phyloP scores from a whole-genome alignment of 2,329 filamentous ascomycete genomes.

The Leptographium galeiforme region DNA sequence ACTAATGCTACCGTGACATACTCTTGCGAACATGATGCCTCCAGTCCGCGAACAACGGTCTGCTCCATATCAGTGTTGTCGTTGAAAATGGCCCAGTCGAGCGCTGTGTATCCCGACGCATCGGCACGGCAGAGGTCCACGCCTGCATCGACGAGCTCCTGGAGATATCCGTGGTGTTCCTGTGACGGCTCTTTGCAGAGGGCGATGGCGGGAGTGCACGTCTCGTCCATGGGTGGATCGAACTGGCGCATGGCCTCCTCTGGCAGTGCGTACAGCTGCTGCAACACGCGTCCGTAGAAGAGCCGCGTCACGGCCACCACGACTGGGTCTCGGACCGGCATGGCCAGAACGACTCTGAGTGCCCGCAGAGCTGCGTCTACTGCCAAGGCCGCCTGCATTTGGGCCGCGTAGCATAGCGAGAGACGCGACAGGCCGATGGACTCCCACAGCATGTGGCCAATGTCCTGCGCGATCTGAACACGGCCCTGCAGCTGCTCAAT shows the following conservation, averaged over 20 bases:
- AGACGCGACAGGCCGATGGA: slow-evolving; percentile 19
- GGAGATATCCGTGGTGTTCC: slow-evolving; percentile 21
- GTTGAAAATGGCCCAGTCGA: slow-evolving; percentile 24
- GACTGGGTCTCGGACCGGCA: slow-evolving; percentile 13
- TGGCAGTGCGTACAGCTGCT: slow-evolving; percentile 9
- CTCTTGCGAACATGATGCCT: background rate
- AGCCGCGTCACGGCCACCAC: slow-evolving; percentile 18
- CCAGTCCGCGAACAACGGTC: slow-evolving; percentile 14
- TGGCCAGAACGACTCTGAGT: slow-evolving; percentile 4
- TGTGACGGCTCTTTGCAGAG: slow-evolving; percentile 24
- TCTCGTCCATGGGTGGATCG: slow-evolving; percentile 10
- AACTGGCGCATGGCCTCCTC: slow-evolving; percentile 18
- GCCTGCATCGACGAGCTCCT: slow-evolving; percentile 18
- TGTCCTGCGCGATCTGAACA: background rate
- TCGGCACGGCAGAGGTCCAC: slow-evolving; percentile 20
- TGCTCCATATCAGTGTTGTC: slow-evolving; percentile 14
- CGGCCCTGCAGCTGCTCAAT: background rate
- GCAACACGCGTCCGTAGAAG: slow-evolving; percentile 19
- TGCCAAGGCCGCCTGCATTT: slow-evolving; percentile 13
- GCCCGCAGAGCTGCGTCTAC: slow-evolving; percentile 10
- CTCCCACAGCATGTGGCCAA: slow-evolving; percentile 13
- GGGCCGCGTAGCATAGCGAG: slow-evolving; percentile 19
- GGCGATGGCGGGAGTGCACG: slow-evolving; percentile 21
- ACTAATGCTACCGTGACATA: background rate
- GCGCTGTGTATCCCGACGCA: slow-evolving; percentile 21